Conservation (phyloP, 179 eudicot species). For the Heliamphora pulchella region DNA sequence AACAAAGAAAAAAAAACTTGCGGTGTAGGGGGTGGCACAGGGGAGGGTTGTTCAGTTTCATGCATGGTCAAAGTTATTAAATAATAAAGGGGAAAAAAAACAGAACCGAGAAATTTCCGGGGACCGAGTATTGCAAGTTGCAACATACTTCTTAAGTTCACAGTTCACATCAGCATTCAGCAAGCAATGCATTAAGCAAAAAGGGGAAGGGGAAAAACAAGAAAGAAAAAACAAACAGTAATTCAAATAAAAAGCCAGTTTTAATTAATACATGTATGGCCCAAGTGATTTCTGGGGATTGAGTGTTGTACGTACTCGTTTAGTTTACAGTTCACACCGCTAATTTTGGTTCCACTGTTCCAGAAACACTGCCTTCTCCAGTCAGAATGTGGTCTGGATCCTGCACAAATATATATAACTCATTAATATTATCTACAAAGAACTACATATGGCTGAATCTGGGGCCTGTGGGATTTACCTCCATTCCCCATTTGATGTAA, state of each 20-base stretch:
- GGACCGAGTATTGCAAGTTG: too few species aligned
- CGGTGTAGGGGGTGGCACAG: too few species aligned
- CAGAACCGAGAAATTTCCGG: too few species aligned
- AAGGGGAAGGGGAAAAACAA: too few species aligned
- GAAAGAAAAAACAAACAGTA: neutral
- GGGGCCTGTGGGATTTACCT: conserved; percentile 38
- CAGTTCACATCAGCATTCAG: too few species aligned
- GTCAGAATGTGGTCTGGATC: conserved; percentile 69
- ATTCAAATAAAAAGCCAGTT: neutral
- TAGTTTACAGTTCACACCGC: conserved; percentile 27
- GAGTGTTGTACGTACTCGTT: conserved; percentile 15
- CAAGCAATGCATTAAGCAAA: too few species aligned
- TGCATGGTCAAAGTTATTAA: too few species aligned
- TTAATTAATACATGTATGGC: neutral
- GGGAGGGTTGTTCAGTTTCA: too few species aligned
- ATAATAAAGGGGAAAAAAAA: too few species aligned
- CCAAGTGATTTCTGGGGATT: neutral
- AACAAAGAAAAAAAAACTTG: too few species aligned
- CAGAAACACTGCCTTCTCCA: conserved; percentile 71
- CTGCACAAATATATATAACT: conserved; percentile 33
- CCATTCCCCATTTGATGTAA: conserved; percentile 99
- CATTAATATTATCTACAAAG: conserved; percentile 10
- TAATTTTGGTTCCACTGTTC: conserved; percentile 58
- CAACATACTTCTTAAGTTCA: too few species aligned
- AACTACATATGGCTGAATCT: neutral